Evolutionary conservation across 2,329 filamentous ascomycete genomes (phyloP).

Genomic region (Hypocreales sp.): DNA sequence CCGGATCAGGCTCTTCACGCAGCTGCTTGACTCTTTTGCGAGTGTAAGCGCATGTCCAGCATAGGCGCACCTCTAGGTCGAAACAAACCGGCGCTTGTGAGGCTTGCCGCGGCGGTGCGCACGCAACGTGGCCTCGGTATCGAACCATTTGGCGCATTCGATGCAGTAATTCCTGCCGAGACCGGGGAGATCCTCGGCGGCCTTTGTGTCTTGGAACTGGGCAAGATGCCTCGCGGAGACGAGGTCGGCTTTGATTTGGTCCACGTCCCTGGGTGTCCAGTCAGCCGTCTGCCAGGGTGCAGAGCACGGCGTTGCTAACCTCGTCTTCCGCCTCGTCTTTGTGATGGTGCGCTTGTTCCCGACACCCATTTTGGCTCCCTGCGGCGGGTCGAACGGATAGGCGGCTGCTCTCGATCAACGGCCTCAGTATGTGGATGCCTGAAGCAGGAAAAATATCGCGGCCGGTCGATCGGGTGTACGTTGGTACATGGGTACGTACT

Average conservation of each 20-base stretch:
- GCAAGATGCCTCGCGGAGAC: slow-evolving; percentile 63
- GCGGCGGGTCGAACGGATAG: too few relatives aligned
- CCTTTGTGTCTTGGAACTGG: slow-evolving; percentile 64
- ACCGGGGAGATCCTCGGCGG: slow-evolving; percentile 73
- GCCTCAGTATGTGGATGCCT: too few relatives aligned
- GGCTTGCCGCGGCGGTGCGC: slow-evolving; percentile 76
- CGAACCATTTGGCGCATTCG: slow-evolving; percentile 94
- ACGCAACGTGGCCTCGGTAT: slow-evolving; percentile 61
- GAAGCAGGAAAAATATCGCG: too few relatives aligned
- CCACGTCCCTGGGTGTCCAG: slow-evolving; percentile 56
- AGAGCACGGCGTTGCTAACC: too few relatives aligned
- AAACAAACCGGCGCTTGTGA: slow-evolving; percentile 67
- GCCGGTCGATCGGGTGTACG: too few relatives aligned
- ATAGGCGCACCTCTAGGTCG: too few relatives aligned
- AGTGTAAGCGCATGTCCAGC: too few relatives aligned
- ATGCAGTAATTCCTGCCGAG: slow-evolving; percentile 78
- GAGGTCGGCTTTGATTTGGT: slow-evolving; percentile 80
- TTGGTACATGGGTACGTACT: too few relatives aligned
- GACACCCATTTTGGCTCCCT: slow-evolving; percentile 58
- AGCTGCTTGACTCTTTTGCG: slow-evolving; percentile 60
- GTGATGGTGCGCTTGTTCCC: slow-evolving; percentile 49
- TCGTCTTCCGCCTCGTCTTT: slow-evolving; percentile 59
- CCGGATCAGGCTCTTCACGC: slow-evolving; percentile 71
- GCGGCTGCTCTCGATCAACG: too few relatives aligned
- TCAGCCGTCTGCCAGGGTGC: too few relatives aligned